Evolutionary conservation across 257 asterid genomes (phyloP).

Genomic region (Solanum peruvianum): DNA sequence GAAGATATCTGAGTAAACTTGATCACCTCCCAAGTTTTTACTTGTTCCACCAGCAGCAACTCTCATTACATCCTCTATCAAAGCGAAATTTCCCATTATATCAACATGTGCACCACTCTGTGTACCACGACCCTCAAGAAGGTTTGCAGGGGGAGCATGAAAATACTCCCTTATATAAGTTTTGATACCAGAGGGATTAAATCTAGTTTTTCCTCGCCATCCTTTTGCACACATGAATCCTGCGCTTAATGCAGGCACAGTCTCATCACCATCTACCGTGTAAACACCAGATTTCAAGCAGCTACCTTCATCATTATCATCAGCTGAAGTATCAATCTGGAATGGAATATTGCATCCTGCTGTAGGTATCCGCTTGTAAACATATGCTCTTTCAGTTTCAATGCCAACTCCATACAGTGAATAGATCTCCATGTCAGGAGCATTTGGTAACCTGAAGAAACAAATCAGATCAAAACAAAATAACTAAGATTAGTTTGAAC

Average conservation of each 20-base stretch:
- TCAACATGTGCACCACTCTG: constrained; percentile 92
- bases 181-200: constrained; percentile 61
- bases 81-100: constrained; percentile 78
- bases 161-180: constrained; percentile 57
- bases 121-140: constrained; percentile 83
- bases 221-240: constrained; percentile 83
- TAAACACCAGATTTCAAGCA: constrained; percentile 61
- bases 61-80: constrained; percentile 64
- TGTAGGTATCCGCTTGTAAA: constrained; percentile 43
- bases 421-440: constrained; percentile 77
- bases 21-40: constrained; percentile 70
- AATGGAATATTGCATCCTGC: constrained; percentile 70
- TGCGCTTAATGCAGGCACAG: constrained; percentile 65
- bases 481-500: background rate
- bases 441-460: constrained; percentile 59
- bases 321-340: constrained; percentile 61
- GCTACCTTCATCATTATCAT: constrained; percentile 20
- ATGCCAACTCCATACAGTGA: constrained; percentile 71
- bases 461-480: background rate
- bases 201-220: constrained; percentile 85
- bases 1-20: constrained; percentile 57
- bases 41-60: constrained; percentile 72
- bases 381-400: constrained; percentile 70
- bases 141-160: constrained; percentile 67
- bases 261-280: constrained; percentile 66